Percentiles rank a stretch among this genome's conserved stretches.
phyloP scores from a whole-genome alignment of 148 eudicot species.

The Vaccinium corymbosum region DNA sequence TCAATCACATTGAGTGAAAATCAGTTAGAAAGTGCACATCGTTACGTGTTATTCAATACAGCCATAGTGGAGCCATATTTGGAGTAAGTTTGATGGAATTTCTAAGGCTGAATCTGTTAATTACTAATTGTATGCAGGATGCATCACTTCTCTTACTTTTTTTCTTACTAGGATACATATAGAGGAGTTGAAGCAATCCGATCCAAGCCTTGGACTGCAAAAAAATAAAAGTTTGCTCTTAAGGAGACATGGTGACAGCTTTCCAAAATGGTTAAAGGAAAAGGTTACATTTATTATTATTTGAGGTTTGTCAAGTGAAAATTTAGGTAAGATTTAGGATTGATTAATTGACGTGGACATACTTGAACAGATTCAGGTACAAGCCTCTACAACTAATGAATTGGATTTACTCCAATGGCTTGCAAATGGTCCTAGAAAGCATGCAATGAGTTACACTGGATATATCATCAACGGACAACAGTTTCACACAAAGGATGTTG shows the following conservation, averaged over 20 bases:
- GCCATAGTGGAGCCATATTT: conserved; percentile 1
- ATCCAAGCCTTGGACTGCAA: neutral
- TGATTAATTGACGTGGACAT: neutral
- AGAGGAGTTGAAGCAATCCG: neutral
- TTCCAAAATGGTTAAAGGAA: neutral
- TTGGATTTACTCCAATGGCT: neutral
- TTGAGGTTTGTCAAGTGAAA: neutral
- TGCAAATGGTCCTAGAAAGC: neutral
- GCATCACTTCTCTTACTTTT: neutral
- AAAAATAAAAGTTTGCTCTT: neutral
- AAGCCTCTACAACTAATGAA: neutral
- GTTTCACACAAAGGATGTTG: neutral
- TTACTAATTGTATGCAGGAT: too few species aligned
- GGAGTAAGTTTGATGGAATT: neutral
- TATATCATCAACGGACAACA: neutral
- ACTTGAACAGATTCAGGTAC: neutral
- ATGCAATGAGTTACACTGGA: neutral
- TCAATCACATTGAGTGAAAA: neutral
- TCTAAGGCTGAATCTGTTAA: neutral
- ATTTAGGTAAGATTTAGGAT: neutral
- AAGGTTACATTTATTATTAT: neutral
- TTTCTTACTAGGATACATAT: neutral
- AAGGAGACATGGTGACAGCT: neutral
- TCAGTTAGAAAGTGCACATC: neutral
- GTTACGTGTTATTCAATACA: neutral